Conservation (phyloP, 2,329 filamentous ascomycete genomes). For the Sporothrix phasma region DNA sequence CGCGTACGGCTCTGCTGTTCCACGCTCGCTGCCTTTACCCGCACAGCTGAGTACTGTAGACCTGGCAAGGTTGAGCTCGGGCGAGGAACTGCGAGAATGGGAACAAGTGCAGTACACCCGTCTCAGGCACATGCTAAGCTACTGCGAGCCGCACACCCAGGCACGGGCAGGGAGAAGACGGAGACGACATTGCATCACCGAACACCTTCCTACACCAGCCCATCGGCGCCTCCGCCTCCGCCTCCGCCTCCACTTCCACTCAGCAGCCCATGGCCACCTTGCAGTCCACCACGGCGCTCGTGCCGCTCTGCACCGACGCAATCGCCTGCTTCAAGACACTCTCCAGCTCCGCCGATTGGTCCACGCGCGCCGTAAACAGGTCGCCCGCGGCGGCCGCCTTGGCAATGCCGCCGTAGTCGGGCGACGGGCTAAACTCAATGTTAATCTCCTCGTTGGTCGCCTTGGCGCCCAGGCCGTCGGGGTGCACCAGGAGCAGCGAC, state of each 20-base stretch:
- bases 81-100: too few relatives aligned
- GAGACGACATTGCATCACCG: too few relatives aligned
- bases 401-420: constrained; percentile 51
- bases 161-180: too few relatives aligned
- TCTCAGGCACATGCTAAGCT: too few relatives aligned
- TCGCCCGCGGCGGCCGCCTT: constrained; percentile 49
- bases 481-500: constrained; percentile 48
- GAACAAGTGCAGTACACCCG: too few relatives aligned
- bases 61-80: background rate
- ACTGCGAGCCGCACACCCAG: too few relatives aligned
- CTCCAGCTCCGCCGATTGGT: constrained; percentile 37
- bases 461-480: constrained; percentile 43
- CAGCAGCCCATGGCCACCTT: constrained; percentile 36
- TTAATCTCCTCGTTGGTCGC: constrained; percentile 54
- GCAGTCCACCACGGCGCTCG: constrained; percentile 44
- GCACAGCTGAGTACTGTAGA: too few relatives aligned
- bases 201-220: too few relatives aligned
- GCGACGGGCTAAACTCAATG: constrained; percentile 48
- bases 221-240: too few relatives aligned
- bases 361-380: constrained; percentile 39
- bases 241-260: too few relatives aligned
- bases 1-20: background rate
- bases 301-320: constrained; percentile 39
- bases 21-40: background rate
- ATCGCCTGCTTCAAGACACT: constrained; percentile 40